Base-by-base conservation (phyloP, 495 filamentous ascomycete species). In the Annulohypoxylon nitens region DNA sequence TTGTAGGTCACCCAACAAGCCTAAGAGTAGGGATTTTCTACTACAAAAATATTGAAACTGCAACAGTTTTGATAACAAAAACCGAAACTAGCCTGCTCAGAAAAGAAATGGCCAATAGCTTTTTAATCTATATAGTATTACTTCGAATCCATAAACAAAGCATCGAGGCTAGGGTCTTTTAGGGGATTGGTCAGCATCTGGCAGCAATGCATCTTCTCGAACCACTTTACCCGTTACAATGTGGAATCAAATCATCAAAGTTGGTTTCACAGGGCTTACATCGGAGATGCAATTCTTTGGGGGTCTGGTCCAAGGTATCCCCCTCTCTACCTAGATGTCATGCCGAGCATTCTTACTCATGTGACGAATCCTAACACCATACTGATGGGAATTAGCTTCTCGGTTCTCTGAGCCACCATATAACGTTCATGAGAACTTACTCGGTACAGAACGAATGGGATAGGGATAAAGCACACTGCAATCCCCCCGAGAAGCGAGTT, bases 391-490 rank as follows among this genome's bases (percentile, higher is more conserved):
- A 16, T 47, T 20, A 47, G 43, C 18, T 6, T 8, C 16, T 9
- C 5, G 16, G n/a, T 20, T 16, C n/a, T 12, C 12, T 12, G 9
- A 16, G 14, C 14, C 16, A 20, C 4, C 2, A 47, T 47, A 47
- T 14, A 9, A 47, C n/a, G 43, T 47, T 20, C 8, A 18, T 47
- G 48, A 1, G 14, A 5, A 65, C 67, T 61, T 34, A 74, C 71
- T 39, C 76, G 78, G 70, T 86, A 86, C 59, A 87, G 85, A 10
- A 87, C 67, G 73, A 86, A 86, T 5, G 85, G 85, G 59, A 86
- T 81, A 2, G 81, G 80, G 0, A 83, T 81, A 18, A 87, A 77
- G 8, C 82, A 60, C 26, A 74, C 59, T 34, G 84, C 81, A 8
- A 86, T 78, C n/a, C 83, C 83, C 3, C 78, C 84, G 34, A 87